Conservation (phyloP, 768 basidiomycete genomes). For the Tricholoma bakamatsutake region DNA sequence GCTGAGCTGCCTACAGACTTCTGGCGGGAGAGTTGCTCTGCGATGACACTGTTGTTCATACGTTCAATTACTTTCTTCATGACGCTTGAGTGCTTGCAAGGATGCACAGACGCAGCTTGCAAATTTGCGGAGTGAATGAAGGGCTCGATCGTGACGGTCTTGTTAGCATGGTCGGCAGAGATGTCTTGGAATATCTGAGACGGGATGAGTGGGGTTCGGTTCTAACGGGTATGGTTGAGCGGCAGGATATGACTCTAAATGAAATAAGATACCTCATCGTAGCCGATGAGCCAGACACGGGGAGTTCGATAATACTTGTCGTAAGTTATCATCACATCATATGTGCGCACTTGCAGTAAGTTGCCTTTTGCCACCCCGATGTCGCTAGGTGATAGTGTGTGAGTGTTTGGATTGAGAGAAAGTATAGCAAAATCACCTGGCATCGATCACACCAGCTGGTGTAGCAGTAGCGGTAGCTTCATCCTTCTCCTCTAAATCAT, state of each 20-base stretch:
- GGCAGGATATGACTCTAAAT: background rate
- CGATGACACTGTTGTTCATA: conserved; percentile 87
- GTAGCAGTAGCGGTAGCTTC: conserved; percentile 74
- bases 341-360: conserved; percentile 91
- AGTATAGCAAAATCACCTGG: conserved; percentile 35
- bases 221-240: conserved; percentile 38
- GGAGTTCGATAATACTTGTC: conserved; percentile 99
- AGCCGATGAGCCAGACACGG: conserved; percentile 94
- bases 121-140: conserved; percentile 91
- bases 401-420: background rate
- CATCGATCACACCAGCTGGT: conserved; percentile 33
- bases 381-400: conserved; percentile 34
- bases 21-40: conserved; percentile 70
- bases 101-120: conserved; percentile 91
- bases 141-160: conserved; percentile 97
- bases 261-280: conserved; percentile 70
- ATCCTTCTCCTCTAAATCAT: conserved; percentile 83
- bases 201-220: conserved; percentile 82
- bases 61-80: conserved; percentile 99
- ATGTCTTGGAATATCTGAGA: conserved; percentile 96
- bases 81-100: conserved; percentile 97
- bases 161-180: conserved; percentile 94
- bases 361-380: conserved; percentile 71
- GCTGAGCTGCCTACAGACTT: conserved; percentile 31
- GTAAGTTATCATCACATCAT: conserved; percentile 99